Conservation (phyloP, 768 basidiomycete species). For the Mycena alexandri region DNA sequence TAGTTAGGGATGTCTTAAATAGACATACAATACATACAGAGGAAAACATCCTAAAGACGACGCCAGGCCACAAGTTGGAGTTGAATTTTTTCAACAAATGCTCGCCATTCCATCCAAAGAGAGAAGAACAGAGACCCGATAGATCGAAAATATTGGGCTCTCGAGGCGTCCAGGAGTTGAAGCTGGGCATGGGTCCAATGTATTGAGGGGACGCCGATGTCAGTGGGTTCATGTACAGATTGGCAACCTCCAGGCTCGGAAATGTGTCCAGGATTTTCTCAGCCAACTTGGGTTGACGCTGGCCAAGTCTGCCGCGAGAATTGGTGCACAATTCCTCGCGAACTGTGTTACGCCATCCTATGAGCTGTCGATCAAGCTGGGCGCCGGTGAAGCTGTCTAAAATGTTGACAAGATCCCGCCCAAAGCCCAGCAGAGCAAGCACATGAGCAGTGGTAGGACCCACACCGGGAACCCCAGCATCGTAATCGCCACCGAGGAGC, state of each 20-base stretch:
- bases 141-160: not conserved
- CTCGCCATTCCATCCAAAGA: constrained; percentile 1
- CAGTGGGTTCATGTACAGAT: not conserved
- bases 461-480: not conserved
- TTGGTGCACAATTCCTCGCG: not conserved
- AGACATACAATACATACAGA: too few relatives aligned
- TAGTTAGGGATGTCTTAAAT: too few relatives aligned
- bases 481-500: not conserved
- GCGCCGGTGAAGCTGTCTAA: not conserved
- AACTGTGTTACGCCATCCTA: not conserved
- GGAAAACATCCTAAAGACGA: not conserved
- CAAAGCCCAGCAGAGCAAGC: not conserved
- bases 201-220: not conserved
- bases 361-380: not conserved
- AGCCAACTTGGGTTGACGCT: not conserved
- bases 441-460: not conserved
- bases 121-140: not conserved
- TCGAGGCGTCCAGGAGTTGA: not conserved
- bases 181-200: not conserved
- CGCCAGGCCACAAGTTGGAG: constrained; percentile 17
- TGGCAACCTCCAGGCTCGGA: not conserved
- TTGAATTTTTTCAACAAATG: constrained; percentile 13
- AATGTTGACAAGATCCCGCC: not conserved
- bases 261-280: not conserved
- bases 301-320: not conserved